phyloP scores from a whole-genome alignment of 176 grass and related monocot genomes.

The Oryza brachyantha region DNA sequence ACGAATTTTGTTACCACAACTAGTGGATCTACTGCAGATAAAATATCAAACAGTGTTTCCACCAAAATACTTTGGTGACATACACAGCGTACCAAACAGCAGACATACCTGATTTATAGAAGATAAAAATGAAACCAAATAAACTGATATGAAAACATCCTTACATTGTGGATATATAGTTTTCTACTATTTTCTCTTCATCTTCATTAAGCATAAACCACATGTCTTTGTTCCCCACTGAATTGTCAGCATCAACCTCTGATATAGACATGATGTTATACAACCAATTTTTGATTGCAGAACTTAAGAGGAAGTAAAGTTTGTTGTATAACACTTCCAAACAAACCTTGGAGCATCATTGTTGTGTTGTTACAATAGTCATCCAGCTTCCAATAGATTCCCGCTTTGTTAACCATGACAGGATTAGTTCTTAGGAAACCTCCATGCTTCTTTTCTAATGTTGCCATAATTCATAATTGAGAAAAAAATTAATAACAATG shows the following conservation, averaged over 20 bases:
- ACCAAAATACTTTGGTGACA: not conserved
- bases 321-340: conserved; percentile 5
- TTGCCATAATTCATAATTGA: conserved; percentile 27
- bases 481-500: conserved; percentile 1
- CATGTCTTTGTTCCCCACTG: conserved; percentile 28
- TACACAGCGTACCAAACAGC: not conserved
- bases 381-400: conserved; percentile 43
- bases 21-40: not conserved
- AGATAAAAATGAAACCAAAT: conserved; percentile 4
- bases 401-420: conserved; percentile 31
- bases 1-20: not conserved
- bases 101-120: not conserved
- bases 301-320: not conserved
- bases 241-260: conserved; percentile 29
- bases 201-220: conserved; percentile 46
- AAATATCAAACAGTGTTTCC: conserved; percentile 10
- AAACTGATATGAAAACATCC: not conserved
- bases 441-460: conserved; percentile 38
- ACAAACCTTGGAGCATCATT: conserved; percentile 49
- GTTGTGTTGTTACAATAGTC: conserved; percentile 26
- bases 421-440: conserved; percentile 50
- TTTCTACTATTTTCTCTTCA: conserved; percentile 42
- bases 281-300: conserved; percentile 1
- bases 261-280: conserved; percentile 26
- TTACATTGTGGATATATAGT: conserved; percentile 39